These are phyloP conservation scores for Suillus clintonianus DNA, from an alignment of 768 basidiomycete genomes.

Conservation along the genomic window DNA sequence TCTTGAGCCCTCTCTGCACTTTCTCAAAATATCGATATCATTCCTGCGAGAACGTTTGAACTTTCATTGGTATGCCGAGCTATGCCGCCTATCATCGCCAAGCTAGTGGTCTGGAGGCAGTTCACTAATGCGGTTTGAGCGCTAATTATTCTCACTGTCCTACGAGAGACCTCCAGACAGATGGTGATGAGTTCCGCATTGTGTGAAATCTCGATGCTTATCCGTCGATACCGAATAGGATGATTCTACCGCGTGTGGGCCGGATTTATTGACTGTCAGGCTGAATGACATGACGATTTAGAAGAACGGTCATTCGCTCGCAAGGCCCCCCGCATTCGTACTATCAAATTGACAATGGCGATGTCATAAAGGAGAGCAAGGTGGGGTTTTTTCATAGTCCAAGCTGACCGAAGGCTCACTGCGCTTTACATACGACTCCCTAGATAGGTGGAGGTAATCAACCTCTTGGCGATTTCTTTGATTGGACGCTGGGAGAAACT, in stretches of 20 bases:
- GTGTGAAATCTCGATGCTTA: neutral
- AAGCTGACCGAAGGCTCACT: neutral
- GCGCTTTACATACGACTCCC: too few relatives aligned
- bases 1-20: neutral
- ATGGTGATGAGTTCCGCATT: neutral
- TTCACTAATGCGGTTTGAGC: neutral
- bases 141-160: constrained; percentile 1
- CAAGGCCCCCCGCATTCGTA: neutral
- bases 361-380: neutral
- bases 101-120: neutral
- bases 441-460: neutral
- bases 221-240: neutral
- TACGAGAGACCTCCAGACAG: neutral
- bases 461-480: neutral
- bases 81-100: neutral
- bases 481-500: constrained; percentile 2
- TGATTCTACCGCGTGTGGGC: neutral
- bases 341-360: neutral
- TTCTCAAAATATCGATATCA: constrained; percentile 5
- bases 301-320: neutral
- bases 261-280: neutral
- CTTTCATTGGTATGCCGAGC: constrained; percentile 1
- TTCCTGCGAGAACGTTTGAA: neutral
- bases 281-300: neutral
- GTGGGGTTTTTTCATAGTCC: neutral